Base-by-base conservation (phyloP, 257 asterid species). In the Marsdenia floribunda region DNA sequence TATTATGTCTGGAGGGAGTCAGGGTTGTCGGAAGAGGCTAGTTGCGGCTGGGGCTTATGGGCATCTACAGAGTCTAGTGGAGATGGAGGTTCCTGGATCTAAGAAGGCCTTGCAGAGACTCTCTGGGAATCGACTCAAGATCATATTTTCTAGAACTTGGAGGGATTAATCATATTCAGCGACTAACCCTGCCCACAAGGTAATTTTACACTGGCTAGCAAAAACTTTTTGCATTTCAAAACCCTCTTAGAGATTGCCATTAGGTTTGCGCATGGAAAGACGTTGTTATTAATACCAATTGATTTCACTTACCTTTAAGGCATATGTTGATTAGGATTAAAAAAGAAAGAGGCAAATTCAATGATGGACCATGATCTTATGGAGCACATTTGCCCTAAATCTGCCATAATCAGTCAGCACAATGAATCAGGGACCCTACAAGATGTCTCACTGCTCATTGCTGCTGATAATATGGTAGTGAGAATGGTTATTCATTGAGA, bases 81-180 rank as follows among this genome's bases (percentile, higher is more conserved):
- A 90, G 75, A 59, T 83, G 73, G 98, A 94, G 67, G 89, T 89
- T 66, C 63, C 76, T 18, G 97, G 99, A 63, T 95, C 99, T 38
- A 90, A 86, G 76, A 94, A 89, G 90, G 92, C 96, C 44, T 77
- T 90, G 76, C 99, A 92, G 81, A 87, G 97, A 80, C 96, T 94
- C 70, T 94, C 99, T 0, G 87, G 91, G 10, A 94, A 87, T 81
- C 86, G 90, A 83, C 85, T 94, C 67, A 87, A 88, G 42, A 91
- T 83, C 79, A 88, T 93, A 75, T 85, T 93, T 81, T 73, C 87
- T 57, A 82, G 88, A 87, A 81, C 94, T 14, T 93, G 97, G 97
- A 83, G 91, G 86, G 97, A 84, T 63, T 86, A 80, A 78, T 53
- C 75, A 81, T 65, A 53, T 75, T 73, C 65, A 75, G 72, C 73